These are phyloP conservation scores for Ascochyta rabiei DNA, from an alignment of 2,329 filamentous ascomycete species.

Conservation along the genomic window DNA sequence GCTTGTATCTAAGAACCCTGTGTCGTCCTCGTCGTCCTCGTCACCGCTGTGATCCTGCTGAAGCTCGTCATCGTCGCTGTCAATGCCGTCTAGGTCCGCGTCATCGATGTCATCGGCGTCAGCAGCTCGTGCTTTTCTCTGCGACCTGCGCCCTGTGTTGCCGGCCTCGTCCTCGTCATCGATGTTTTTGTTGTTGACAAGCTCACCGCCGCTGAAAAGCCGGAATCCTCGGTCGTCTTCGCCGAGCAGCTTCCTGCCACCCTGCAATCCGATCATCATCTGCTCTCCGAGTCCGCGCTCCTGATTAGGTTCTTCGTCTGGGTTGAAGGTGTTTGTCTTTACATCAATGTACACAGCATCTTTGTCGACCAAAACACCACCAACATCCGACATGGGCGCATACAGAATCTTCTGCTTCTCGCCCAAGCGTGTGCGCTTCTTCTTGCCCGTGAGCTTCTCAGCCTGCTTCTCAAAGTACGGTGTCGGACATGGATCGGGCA, in stretches of 20 bases:
- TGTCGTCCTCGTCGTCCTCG: constrained; percentile 60
- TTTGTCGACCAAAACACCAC: constrained; percentile 93
- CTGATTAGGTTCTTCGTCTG: constrained; percentile 64
- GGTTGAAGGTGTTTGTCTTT: constrained; percentile 73
- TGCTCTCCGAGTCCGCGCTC: constrained; percentile 94
- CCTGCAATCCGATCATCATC: constrained; percentile 87
- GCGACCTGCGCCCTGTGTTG: constrained; percentile 62
- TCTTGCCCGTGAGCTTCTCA: constrained; percentile 83
- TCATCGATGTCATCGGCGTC: constrained; percentile 58
- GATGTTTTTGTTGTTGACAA: constrained; percentile 63
- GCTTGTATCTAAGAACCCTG: constrained; percentile 49
- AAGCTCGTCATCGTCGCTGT: constrained; percentile 61
- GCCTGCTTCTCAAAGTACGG: constrained; percentile 87
- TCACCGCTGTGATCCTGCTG: constrained; percentile 55
- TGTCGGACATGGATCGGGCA: constrained; percentile 95
- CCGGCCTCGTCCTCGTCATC: constrained; percentile 60
- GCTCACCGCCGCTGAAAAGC: constrained; percentile 79
- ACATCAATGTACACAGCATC: constrained; percentile 91
- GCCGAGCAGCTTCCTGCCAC: constrained; percentile 79
- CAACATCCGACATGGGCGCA: constrained; percentile 97
- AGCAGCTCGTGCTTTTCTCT: constrained; percentile 57
- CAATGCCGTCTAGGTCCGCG: constrained; percentile 55
- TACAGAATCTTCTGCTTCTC: constrained; percentile 97
- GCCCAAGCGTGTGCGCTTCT: constrained; percentile 77
- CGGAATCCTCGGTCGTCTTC: constrained; percentile 82